Conservation (phyloP, 1,284 basidiomycete species). For the Agaricales sp. region DNA sequence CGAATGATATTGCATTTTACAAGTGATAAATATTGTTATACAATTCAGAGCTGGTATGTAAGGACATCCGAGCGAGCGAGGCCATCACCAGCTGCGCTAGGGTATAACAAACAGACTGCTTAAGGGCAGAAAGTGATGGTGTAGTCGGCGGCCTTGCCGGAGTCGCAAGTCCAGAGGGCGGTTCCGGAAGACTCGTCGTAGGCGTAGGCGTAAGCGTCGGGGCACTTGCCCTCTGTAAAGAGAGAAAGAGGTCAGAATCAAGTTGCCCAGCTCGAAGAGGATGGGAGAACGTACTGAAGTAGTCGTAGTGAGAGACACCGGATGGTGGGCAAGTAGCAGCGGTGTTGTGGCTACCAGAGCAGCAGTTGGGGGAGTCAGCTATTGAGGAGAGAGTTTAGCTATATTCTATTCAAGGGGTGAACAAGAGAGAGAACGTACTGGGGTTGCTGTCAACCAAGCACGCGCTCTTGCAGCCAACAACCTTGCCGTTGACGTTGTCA, state of each 20-base stretch:
- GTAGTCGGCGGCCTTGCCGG: constrained; percentile 11
- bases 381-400: not conserved
- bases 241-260: not conserved
- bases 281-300: constrained; percentile 14
- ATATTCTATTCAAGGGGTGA: not conserved
- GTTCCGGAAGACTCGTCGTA: constrained; percentile 18
- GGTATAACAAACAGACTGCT: constrained; percentile 1
- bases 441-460: constrained; percentile 20
- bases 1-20: too few species aligned
- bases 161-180: constrained; percentile 15
- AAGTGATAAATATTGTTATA: too few species aligned
- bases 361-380: constrained; percentile 15
- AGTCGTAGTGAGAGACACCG: constrained; percentile 15
- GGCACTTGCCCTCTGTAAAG: constrained; percentile 13
- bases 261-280: constrained; percentile 2
- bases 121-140: constrained; percentile 21
- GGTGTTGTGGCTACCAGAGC: constrained; percentile 12
- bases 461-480: constrained; percentile 33
- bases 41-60: too few species aligned
- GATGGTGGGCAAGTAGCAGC: constrained; percentile 13
- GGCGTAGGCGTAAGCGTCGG: constrained; percentile 18
- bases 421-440: too few species aligned
- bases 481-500: constrained; percentile 22
- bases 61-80: too few species aligned
- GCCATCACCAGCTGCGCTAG: too few species aligned